Percentiles rank a stretch among this genome's conserved stretches.
Conservation (phyloP, 225 moss, liverwort and hornwort species). For the Pseudisothecium myosuroides region DNA sequence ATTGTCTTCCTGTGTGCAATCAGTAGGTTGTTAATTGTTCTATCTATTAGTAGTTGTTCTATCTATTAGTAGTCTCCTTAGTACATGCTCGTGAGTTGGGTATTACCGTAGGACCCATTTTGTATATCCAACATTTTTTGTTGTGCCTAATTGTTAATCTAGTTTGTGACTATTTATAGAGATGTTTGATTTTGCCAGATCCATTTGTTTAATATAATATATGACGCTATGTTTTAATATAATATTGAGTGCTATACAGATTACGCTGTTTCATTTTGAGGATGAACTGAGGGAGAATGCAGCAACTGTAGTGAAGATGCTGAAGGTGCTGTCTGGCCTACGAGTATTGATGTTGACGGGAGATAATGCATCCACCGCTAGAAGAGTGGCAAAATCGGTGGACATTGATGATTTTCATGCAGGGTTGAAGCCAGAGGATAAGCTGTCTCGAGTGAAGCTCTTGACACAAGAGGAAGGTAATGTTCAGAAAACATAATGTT, state of each 20-base stretch:
- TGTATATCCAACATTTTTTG: too few species aligned
- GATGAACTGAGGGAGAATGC: conserved; percentile 79
- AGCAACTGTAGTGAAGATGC: conserved; percentile 54
- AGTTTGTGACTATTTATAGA: neutral
- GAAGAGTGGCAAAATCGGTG: conserved; percentile 71
- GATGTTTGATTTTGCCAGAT: neutral
- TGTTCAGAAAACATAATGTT: neutral
- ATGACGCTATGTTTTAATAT: neutral
- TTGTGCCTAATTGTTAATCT: neutral
- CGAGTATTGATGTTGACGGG: conserved; percentile 92
- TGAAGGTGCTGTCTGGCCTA: conserved; percentile 53
- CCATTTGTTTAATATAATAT: neutral
- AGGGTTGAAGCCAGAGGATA: conserved; percentile 89
- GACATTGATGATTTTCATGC: conserved; percentile 78
- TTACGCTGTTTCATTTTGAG: conserved; percentile 95
- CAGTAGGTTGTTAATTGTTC: neutral
- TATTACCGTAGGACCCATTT: neutral
- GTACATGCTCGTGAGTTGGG: neutral
- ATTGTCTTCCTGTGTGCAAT: neutral
- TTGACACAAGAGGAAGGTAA: conserved; percentile 61
- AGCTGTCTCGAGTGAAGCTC: conserved; percentile 65
- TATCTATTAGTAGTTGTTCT: neutral
- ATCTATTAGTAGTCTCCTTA: neutral
- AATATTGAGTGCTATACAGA: conserved; percentile 13
- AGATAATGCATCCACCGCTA: conserved; percentile 77